phyloP scores from a whole-genome alignment of 2,329 filamentous ascomycete genomes.

The Cercospora berteroae region DNA sequence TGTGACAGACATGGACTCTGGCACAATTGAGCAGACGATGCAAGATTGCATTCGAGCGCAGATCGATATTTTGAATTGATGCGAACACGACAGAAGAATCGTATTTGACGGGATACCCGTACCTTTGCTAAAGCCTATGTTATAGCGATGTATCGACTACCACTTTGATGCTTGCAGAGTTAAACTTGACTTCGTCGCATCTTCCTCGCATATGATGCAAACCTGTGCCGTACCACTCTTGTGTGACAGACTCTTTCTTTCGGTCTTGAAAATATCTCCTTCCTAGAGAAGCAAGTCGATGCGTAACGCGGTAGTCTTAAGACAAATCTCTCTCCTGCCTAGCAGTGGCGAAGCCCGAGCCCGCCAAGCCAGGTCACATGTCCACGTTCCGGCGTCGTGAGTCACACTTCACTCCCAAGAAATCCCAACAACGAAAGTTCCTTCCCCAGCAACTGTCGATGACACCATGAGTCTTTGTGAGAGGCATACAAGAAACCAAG shows the following conservation, averaged over 20 bases:
- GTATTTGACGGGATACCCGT: background rate
- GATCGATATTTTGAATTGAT: background rate
- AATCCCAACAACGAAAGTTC: constrained; percentile 1
- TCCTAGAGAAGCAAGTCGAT: background rate
- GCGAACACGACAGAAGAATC: background rate
- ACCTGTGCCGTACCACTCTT: background rate
- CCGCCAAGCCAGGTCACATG: constrained; percentile 12
- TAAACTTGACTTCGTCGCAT: background rate
- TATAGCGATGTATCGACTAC: background rate
- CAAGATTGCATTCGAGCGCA: background rate
- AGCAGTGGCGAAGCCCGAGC: constrained; percentile 6
- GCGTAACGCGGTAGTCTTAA: background rate
- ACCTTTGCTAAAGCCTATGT: background rate
- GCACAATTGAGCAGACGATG: background rate
- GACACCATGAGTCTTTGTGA: constrained; percentile 7
- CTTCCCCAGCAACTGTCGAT: background rate
- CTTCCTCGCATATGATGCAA: background rate
- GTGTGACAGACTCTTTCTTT: background rate
- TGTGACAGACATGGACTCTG: background rate
- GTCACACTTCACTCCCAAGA: constrained; percentile 3
- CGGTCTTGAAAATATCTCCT: background rate
- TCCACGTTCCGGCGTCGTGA: constrained; percentile 2
- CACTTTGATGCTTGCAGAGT: background rate
- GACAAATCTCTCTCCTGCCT: constrained; percentile 1
- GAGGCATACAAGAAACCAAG: background rate